Conservation (phyloP, 73 alveolate species). For the Blepharisma stoltei region DNA sequence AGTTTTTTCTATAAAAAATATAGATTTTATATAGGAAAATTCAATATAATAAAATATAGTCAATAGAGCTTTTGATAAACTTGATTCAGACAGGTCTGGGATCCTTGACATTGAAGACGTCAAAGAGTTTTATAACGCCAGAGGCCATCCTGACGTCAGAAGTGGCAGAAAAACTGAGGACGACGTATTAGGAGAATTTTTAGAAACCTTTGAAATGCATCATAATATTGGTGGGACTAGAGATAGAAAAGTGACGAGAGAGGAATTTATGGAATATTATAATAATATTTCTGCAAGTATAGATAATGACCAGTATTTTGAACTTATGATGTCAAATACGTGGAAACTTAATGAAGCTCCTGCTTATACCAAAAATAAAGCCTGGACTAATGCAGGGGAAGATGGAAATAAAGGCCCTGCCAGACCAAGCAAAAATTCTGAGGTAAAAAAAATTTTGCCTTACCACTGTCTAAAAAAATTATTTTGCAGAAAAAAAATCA, state of each 20-base stretch:
- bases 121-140: conserved; percentile 53
- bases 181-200: conserved; percentile 49
- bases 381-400: background rate
- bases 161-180: conserved; percentile 58
- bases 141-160: conserved; percentile 82
- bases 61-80: conserved; percentile 53
- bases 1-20: no score
- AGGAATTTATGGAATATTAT: conserved; percentile 64
- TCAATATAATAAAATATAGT: no score
- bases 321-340: conserved; percentile 75
- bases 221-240: conserved; percentile 42
- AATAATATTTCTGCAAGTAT: conserved; percentile 58
- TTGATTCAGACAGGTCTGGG: conserved; percentile 66
- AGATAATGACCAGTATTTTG: conserved; percentile 79
- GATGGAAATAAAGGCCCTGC: no score
- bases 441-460: background rate
- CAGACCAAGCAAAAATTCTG: background rate
- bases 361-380: background rate
- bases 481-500: background rate
- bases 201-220: conserved; percentile 53
- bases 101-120: conserved; percentile 58
- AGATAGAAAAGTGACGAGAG: background rate
- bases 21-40: no score
- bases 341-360: conserved; percentile 67
- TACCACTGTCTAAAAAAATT: background rate